Base-by-base conservation (phyloP, 2,329 filamentous ascomycete genomes). In the Claviceps sp. region DNA sequence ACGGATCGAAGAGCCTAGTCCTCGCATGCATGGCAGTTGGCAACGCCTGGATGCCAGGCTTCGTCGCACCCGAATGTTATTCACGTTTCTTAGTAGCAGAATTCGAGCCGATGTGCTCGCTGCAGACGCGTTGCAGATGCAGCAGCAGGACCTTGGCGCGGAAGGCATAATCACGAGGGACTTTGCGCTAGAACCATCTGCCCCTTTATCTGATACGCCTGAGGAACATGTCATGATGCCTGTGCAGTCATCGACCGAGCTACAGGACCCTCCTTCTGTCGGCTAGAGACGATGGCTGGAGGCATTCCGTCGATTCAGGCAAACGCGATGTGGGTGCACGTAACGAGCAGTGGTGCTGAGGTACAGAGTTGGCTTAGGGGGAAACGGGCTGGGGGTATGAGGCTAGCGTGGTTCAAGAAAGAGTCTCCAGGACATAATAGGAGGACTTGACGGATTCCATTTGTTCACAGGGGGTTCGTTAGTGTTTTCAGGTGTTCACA, bases 141-240 rank as follows among this genome's bases (percentile, higher is more conserved):
- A 3, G 45, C 37, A 6, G 37, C 50, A 47, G 20, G 29, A 50
- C n/a, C 45, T 55, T 36, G 2, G 37, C 13, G 49, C 37, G 13
- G 20, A 53, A 13, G 23, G 47, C n/a, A 49, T 54, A 34, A 38
- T 48, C 4, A 37, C 34, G 6, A 43, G 47, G 34, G 54, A 54
- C 42, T 53, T 56, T 49, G 54, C 56, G 62, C 38, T 42, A 23
- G 17, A 17, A 4, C 36, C 23, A 49, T 5, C 8, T 29, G 14
- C 11, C 14, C 8, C 5, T 9, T n/a, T 5, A 20, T 3, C 14
- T 34, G 29, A 34, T 34, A 11, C 29, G 40, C 34, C 5, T 2
- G 17, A 38, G 4, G 34, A 43, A 20, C 34, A 37, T 29, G 14
- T 22, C 14, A 26, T 22, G 8, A 11, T 22, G 39, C 39, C 6